phyloP scores from a whole-genome alignment of 768 basidiomycete species.

The Tulasnella calospora region DNA sequence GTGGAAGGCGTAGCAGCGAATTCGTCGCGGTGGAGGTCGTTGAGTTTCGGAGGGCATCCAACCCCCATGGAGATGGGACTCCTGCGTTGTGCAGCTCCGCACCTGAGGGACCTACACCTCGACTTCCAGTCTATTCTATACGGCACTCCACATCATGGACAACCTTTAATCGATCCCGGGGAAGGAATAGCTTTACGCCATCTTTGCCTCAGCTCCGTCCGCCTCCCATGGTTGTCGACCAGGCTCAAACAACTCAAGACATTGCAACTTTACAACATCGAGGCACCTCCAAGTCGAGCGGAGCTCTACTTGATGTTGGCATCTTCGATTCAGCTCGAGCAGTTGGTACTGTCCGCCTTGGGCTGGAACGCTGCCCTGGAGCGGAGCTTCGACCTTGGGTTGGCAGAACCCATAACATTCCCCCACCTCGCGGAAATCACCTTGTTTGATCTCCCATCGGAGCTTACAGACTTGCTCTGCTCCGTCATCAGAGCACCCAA shows the following conservation, averaged over 20 bases:
- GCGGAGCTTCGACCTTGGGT: neutral
- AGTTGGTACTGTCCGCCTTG: neutral
- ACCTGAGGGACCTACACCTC: neutral
- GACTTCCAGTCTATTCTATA: neutral
- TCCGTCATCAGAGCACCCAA: neutral
- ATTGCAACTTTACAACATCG: neutral
- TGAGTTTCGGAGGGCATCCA: neutral
- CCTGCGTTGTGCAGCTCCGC: neutral
- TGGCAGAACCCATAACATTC: neutral
- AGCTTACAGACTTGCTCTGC: neutral
- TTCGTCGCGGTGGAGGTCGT: neutral
- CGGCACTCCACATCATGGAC: neutral
- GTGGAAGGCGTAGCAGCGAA: neutral
- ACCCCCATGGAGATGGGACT: neutral
- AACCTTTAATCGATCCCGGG: neutral
- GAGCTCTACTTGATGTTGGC: neutral
- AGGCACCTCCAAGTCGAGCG: neutral
- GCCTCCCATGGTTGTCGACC: neutral
- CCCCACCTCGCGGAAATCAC: neutral
- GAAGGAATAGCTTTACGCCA: neutral
- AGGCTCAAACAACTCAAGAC: neutral
- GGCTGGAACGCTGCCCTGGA: neutral
- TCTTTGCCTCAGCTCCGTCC: neutral
- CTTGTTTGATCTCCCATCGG: neutral
- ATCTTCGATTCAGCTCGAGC: neutral